Evolutionary conservation across 2,329 filamentous ascomycete genomes (phyloP), one percentile per base, ranked within the genome.

Genomic region (Mycosphaerella sp.): DNA sequence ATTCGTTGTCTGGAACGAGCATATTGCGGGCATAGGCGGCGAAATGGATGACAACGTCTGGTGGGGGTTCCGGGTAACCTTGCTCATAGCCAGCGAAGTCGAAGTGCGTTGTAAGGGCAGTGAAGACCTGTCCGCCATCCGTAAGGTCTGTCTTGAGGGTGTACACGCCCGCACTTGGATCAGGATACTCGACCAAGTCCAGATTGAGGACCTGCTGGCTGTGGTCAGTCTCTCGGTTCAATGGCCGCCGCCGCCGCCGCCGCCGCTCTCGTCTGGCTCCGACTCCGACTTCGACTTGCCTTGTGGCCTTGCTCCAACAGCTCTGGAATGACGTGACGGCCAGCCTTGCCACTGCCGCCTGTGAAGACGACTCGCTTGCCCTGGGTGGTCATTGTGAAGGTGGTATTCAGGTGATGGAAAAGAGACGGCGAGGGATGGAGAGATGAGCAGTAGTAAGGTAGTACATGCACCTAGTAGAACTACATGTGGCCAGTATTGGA

Each of bases 11-110:
- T 0, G 79, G 79, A 0, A 81, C 79, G 2, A 83, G 71, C 74
- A 83, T 75, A 59, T 81, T 80, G 21, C 80, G 72, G 0, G 81
- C 75, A 56, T 77, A 79, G 0, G 78, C 80, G 12, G 75, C 78
- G 45, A 83, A 79, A 63, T 85, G 81, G 44, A 84, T 80, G 45
- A 85, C 77, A 0, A 77, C 80, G 60, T 83, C 79, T 0, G 81
- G 80, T 0, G 71, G 70, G 0, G 66, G 62, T 14, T 71, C 73
- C 3, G 68, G 66, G 40, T 69, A 51, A 44, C 70, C 65, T n/a
- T 71, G 69, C 25, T 72, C 72, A 59, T 76, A 77, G 45, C 74
- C 74, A 10, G 63, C 63, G 58, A 79, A 75, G 60, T 75, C 69
- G 67, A 80, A 82, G 58, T 83, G 79, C 0, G 75, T 78, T 10